Conservation (phyloP, 1,284 basidiomycete species). For the Heterobasidion occidentale region DNA sequence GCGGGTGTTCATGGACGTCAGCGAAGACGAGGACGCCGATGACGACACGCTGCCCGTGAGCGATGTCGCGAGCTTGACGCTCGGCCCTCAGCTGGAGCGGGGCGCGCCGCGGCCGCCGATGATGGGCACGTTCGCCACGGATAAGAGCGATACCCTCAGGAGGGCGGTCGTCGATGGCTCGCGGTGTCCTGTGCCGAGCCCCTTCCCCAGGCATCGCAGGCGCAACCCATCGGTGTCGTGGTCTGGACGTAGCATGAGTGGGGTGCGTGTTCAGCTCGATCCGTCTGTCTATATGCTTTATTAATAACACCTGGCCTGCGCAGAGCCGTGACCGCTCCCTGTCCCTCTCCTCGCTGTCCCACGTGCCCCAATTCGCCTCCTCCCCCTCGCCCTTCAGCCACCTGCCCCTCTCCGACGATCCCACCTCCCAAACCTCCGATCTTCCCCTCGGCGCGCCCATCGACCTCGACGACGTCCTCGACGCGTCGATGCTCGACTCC, state of each 20-base stretch:
- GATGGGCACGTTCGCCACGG: constrained; percentile 47
- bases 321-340: constrained; percentile 26
- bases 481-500: constrained; percentile 59
- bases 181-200: constrained; percentile 47
- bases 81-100: constrained; percentile 8
- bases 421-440: constrained; percentile 19
- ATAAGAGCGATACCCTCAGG: constrained; percentile 22
- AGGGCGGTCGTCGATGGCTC: constrained; percentile 54
- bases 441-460: constrained; percentile 43
- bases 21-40: constrained; percentile 28
- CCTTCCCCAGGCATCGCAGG: constrained; percentile 38
- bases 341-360: constrained; percentile 19
- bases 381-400: constrained; percentile 8
- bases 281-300: neutral
- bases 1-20: constrained; percentile 33
- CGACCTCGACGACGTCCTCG: constrained; percentile 74
- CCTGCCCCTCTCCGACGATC: constrained; percentile 16
- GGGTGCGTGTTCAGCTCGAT: constrained; percentile 6
- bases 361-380: constrained; percentile 3
- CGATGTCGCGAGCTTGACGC: constrained; percentile 8
- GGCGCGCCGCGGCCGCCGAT: constrained; percentile 27
- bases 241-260: constrained; percentile 8
- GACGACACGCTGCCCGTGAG: constrained; percentile 9
- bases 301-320: neutral
- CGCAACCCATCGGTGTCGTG: constrained; percentile 12